Conservation (phyloP, 2,329 filamentous ascomycete genomes). For the Sphaerostilbella broomeana region DNA sequence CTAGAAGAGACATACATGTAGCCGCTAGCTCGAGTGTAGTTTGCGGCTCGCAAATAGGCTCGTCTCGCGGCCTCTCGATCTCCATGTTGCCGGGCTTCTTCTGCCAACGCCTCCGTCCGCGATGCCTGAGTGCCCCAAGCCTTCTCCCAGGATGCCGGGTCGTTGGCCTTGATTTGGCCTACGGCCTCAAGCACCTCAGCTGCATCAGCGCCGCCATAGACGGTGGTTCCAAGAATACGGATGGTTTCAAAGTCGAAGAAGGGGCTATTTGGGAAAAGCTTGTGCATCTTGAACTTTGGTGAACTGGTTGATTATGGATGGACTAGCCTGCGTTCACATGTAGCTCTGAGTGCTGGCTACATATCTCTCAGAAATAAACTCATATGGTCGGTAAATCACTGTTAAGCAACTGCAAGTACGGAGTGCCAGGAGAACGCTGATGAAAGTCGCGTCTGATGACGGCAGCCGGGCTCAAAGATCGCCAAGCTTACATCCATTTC, state of each 20-base stretch:
- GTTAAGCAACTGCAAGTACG: no score
- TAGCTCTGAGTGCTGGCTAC: no score
- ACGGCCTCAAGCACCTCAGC: constrained; percentile 1
- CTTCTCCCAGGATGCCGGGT: neutral
- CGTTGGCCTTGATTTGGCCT: neutral
- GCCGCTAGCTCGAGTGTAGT: neutral
- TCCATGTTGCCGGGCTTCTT: neutral
- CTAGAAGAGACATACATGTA: no score
- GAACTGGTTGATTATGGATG: no score
- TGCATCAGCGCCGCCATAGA: neutral
- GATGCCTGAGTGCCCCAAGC: neutral
- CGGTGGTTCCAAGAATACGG: constrained; percentile 1
- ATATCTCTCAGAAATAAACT: no score
- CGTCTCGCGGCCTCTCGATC: neutral
- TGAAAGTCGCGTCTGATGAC: no score
- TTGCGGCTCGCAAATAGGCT: neutral
- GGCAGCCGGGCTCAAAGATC: no score
- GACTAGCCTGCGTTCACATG: no score
- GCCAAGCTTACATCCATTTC: no score
- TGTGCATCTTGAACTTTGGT: no score
- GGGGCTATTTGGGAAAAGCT: neutral
- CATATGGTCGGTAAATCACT: no score
- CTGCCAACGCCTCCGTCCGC: constrained; percentile 1
- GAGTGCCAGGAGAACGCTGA: no score
- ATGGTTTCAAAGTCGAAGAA: constrained; percentile 5